phyloP scores from a whole-genome alignment of 176 grass and related monocot genomes.

The Triticum monococcum region DNA sequence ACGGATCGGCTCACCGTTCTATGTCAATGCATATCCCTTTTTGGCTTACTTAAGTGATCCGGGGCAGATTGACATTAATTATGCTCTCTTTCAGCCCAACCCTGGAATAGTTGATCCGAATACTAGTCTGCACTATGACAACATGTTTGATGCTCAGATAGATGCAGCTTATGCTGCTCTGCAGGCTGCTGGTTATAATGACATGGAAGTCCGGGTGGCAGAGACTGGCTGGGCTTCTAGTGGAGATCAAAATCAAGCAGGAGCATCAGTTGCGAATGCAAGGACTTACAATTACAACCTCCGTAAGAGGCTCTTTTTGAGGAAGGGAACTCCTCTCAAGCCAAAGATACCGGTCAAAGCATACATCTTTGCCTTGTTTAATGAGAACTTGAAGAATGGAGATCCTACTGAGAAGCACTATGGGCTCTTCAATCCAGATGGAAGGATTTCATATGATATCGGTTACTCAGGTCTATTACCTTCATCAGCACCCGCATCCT shows the following conservation, averaged over 20 bases:
- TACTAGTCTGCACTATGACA: slow-evolving; percentile 86
- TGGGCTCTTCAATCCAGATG: slow-evolving; percentile 89
- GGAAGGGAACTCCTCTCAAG: slow-evolving; percentile 90
- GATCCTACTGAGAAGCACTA: slow-evolving; percentile 80
- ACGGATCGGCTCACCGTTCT: slow-evolving; percentile 62
- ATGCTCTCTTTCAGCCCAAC: slow-evolving; percentile 89
- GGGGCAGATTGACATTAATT: slow-evolving; percentile 85
- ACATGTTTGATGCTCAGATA: slow-evolving; percentile 99
- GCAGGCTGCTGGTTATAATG: slow-evolving; percentile 66
- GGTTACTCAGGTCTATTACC: slow-evolving; percentile 64
- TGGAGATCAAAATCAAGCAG: slow-evolving; percentile 75
- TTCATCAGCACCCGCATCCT: slow-evolving; percentile 56
- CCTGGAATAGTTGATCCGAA: slow-evolving; percentile 73
- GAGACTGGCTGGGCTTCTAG: slow-evolving; percentile 97
- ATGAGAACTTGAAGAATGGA: slow-evolving; percentile 79
- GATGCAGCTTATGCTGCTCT: slow-evolving; percentile 96
- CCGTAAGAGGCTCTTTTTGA: slow-evolving; percentile 78
- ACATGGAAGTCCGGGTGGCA: slow-evolving; percentile 90
- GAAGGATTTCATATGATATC: slow-evolving; percentile 94
- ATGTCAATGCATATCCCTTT: slow-evolving; percentile 93
- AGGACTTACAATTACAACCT: slow-evolving; percentile 96
- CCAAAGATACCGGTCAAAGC: slow-evolving; percentile 79
- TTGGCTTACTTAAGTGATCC: slow-evolving; percentile 89
- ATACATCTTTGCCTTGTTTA: slow-evolving; percentile 96
- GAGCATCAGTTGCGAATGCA: slow-evolving; percentile 77